Percentiles rank a stretch among this genome's conserved stretches.
Conservation (phyloP, 345 rosid species). For the Capsella bursapastoris region DNA sequence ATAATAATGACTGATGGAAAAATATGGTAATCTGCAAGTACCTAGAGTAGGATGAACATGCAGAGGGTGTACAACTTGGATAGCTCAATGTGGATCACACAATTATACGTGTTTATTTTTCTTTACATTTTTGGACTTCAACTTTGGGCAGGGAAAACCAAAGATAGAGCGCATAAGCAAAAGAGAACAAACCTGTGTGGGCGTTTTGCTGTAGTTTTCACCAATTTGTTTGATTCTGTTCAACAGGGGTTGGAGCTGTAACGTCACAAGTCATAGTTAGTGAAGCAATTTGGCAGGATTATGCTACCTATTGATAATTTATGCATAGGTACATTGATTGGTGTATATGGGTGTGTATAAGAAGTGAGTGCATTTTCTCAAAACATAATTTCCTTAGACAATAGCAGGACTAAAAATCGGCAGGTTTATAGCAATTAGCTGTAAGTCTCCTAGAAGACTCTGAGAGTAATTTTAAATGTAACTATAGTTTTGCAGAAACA, state of each 20-base stretch:
- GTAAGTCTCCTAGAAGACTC: conserved; percentile 1
- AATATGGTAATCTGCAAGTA: conserved; percentile 12
- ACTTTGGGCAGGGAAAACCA: conserved; percentile 1
- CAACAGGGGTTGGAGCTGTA: conserved; percentile 86
- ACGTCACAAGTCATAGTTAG: conserved; percentile 31
- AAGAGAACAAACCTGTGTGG: conserved; percentile 69
- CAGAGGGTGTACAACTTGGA: conserved; percentile 18
- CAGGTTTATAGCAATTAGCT: conserved; percentile 3
- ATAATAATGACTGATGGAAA: neutral
- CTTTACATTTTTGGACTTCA: conserved; percentile 5
- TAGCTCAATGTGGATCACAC: conserved; percentile 13
- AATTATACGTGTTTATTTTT: neutral
- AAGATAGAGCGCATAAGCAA: conserved; percentile 19
- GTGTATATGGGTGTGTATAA: conserved; percentile 6
- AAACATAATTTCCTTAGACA: conserved; percentile 11
- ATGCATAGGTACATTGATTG: neutral
- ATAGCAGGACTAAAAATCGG: neutral
- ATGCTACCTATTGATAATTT: conserved; percentile 1
- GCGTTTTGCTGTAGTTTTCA: conserved; percentile 63
- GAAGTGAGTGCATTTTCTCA: conserved; percentile 5
- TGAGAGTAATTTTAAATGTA: neutral
- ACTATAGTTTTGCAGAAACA: neutral
- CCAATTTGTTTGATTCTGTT: conserved; percentile 75
- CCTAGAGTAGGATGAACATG: conserved; percentile 1
- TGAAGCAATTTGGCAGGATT: conserved; percentile 17